phyloP scores from a whole-genome alignment of 495 filamentous ascomycete species.

The Aspergillus olivimuriae region DNA sequence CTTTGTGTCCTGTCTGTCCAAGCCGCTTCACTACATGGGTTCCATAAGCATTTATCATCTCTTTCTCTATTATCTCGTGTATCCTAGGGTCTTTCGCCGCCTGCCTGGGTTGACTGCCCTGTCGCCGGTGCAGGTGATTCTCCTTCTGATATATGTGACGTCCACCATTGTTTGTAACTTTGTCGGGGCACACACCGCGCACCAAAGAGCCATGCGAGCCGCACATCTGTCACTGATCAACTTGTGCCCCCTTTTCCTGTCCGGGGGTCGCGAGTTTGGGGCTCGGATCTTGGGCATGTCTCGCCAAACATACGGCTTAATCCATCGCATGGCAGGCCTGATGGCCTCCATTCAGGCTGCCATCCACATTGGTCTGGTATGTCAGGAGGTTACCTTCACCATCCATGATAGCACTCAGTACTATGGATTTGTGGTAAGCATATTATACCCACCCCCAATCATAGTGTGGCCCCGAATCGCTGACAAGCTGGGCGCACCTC shows the following conservation, averaged over 20 bases:
- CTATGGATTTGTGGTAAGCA: conserved; percentile 12
- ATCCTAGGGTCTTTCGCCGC: neutral
- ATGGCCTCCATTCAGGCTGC: conserved; percentile 13
- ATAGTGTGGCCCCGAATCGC: too few species aligned
- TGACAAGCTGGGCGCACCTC: too few species aligned
- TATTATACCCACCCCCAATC: neutral
- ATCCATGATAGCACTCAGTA: conserved; percentile 7
- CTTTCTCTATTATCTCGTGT: conserved; percentile 2
- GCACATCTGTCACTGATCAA: conserved; percentile 12
- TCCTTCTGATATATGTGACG: conserved; percentile 1
- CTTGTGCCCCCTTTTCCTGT: conserved; percentile 9
- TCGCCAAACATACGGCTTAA: conserved; percentile 16
- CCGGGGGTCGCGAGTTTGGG: conserved; percentile 11
- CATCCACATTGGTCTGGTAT: conserved; percentile 8
- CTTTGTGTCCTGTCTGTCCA: too few species aligned
- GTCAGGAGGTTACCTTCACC: conserved; percentile 1
- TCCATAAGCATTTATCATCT: neutral
- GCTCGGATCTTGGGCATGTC: conserved; percentile 18
- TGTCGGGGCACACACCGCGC: conserved; percentile 1
- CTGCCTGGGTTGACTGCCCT: neutral
- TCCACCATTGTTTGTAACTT: conserved; percentile 10
- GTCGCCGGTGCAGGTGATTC: conserved; percentile 3
- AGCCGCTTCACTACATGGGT: too few species aligned
- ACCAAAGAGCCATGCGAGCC: conserved; percentile 2
- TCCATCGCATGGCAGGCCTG: conserved; percentile 17